phyloP scores from a whole-genome alignment of 768 basidiomycete species.

The Amanita polypyramis region DNA sequence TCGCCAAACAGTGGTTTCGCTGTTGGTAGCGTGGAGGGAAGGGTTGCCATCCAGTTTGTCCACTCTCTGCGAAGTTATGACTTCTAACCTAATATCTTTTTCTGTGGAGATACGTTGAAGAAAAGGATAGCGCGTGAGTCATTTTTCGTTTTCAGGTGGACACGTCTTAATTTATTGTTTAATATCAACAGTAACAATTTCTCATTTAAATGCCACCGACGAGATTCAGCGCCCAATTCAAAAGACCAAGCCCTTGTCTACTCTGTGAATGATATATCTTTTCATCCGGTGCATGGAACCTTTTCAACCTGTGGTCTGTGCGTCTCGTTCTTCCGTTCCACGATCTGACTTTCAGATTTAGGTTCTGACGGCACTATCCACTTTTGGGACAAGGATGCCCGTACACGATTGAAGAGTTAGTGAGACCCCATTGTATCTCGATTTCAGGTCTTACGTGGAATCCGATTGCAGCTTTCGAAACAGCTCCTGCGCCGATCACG shows the following conservation, averaged over 20 bases:
- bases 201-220: slow-evolving; percentile 79
- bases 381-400: slow-evolving; percentile 92
- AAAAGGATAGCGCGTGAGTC: slow-evolving; percentile 57
- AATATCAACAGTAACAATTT: slow-evolving; percentile 52
- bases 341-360: slow-evolving; percentile 14
- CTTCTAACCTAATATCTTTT: slow-evolving; percentile 2
- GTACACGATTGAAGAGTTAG: slow-evolving; percentile 84
- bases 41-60: slow-evolving; percentile 91
- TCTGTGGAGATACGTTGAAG: slow-evolving; percentile 67
- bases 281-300: slow-evolving; percentile 78
- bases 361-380: slow-evolving; percentile 82
- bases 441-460: not conserved
- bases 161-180: not conserved
- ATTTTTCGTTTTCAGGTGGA: not conserved
- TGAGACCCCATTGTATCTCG: slow-evolving; percentile 6
- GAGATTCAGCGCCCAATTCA: slow-evolving; percentile 40
- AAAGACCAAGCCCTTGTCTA: slow-evolving; percentile 67
- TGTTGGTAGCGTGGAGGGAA: slow-evolving; percentile 79
- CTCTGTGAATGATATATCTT: slow-evolving; percentile 78
- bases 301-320: slow-evolving; percentile 67
- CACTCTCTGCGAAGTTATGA: not conserved
- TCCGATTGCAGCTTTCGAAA: slow-evolving; percentile 52
- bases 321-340: slow-evolving; percentile 8
- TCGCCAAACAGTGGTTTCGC: slow-evolving; percentile 63
- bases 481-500: slow-evolving; percentile 65